These are phyloP conservation scores for Xenosphaeropsis pyriputrescens DNA, from an alignment of 2,329 filamentous ascomycete species.

Conservation along the genomic window DNA sequence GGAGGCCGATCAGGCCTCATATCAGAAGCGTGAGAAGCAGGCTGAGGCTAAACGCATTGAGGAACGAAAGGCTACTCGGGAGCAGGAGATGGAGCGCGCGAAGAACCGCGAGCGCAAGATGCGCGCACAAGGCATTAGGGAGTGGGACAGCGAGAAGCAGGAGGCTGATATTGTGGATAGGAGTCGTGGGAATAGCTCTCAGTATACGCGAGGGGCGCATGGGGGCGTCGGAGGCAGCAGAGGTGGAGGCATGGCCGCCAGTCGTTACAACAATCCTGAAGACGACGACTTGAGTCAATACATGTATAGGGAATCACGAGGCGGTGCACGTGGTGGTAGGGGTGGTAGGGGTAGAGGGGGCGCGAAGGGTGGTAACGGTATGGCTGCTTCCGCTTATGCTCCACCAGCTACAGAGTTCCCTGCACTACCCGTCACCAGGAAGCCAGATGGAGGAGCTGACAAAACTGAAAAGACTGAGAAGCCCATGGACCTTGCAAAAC, in stretches of 20 bases:
- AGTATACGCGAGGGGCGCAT: conserved; percentile 15
- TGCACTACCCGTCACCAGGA: conserved; percentile 1
- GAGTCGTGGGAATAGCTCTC: conserved; percentile 9
- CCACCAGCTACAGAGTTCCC: conserved; percentile 3
- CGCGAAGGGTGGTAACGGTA: conserved; percentile 4
- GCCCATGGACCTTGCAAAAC: neutral
- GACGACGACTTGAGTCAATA: conserved; percentile 5
- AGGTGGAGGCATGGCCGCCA: conserved; percentile 8
- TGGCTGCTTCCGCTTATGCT: neutral
- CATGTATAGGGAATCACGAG: conserved; percentile 6
- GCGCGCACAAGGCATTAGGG: conserved; percentile 15
- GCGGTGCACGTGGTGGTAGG: conserved; percentile 6
- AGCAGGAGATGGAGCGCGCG: conserved; percentile 19
- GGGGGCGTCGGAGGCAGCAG: conserved; percentile 9
- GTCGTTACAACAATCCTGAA: conserved; percentile 6
- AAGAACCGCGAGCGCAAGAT: conserved; percentile 20
- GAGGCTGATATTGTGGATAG: conserved; percentile 17
- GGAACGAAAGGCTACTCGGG: conserved; percentile 13
- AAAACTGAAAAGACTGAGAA: neutral
- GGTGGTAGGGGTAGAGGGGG: conserved; percentile 9
- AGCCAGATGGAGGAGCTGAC: neutral
- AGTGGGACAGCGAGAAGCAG: conserved; percentile 19
- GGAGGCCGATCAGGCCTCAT: conserved; percentile 52
- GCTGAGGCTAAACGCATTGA: conserved; percentile 32
- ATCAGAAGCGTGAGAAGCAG: conserved; percentile 46